Conservation (phyloP, 768 basidiomycete genomes). For the Cystobasidium onofrii region DNA sequence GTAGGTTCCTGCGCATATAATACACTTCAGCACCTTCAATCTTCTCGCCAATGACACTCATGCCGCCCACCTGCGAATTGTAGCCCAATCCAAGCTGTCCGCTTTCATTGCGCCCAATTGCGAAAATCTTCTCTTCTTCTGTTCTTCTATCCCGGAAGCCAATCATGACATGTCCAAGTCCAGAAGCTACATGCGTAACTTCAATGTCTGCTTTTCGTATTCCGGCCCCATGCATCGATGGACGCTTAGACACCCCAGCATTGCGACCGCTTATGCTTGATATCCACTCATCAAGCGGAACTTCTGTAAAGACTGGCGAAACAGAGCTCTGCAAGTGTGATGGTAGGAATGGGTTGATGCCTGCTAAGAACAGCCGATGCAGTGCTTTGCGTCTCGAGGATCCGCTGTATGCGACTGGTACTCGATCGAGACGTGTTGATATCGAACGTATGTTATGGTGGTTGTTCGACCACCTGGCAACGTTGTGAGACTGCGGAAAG, state of each 20-base stretch:
- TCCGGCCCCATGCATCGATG: background rate
- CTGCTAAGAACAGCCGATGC: slow-evolving; percentile 25
- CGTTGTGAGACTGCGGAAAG: background rate
- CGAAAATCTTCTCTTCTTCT: slow-evolving; percentile 7
- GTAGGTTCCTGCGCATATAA: slow-evolving; percentile 30
- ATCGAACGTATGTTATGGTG: too few relatives aligned
- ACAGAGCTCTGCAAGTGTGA: background rate
- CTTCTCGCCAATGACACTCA: background rate
- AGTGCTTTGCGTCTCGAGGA: background rate
- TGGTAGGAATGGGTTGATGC: slow-evolving; percentile 28
- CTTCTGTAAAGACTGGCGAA: slow-evolving; percentile 6
- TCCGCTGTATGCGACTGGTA: too few relatives aligned
- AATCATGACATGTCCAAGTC: slow-evolving; percentile 2
- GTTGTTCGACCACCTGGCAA: background rate
- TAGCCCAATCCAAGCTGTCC: slow-evolving; percentile 28
- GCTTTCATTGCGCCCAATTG: slow-evolving; percentile 18
- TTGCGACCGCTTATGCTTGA: background rate
- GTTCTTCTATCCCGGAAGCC: background rate
- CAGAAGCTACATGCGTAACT: slow-evolving; percentile 11
- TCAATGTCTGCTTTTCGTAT: background rate
- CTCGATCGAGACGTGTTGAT: too few relatives aligned
- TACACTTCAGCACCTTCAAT: background rate
- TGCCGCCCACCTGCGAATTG: slow-evolving; percentile 14
- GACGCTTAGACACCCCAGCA: background rate
- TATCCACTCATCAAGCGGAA: slow-evolving; percentile 16